Base-by-base conservation (phyloP, 2,329 filamentous ascomycete species). In the Daldinia eschscholtzii region DNA sequence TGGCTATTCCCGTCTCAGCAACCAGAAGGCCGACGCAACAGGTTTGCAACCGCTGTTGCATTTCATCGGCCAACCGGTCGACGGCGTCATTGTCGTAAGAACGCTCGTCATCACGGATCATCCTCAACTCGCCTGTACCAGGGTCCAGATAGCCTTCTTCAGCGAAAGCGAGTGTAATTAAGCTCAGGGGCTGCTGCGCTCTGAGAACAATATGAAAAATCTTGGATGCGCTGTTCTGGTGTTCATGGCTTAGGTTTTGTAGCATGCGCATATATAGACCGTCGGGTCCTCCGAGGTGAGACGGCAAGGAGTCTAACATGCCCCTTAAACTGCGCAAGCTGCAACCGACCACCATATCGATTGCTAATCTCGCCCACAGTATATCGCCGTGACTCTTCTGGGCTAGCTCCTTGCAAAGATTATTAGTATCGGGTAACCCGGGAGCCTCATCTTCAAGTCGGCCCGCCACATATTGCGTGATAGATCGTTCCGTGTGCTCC, bases 261-360 rank as follows among this genome's bases (percentile, higher is more conserved):
- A 79, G 70, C 71, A 79, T 78, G n/a, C 73, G 73, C 76, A 79
- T 79, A 42, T 79, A 79, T 5, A 79, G 69, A 7, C 77, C 77
- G 18, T 78, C 75, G 0, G 73, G 66, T 5, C 77, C 77, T 15
- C 76, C 77, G 2, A 79, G 77, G 6, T 74, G 74, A 5, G 72
- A 61, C 3, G 77, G 77, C 15, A 79, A 61, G 0, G 76, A 77
- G 60, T 79, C 72, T 28, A 79, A 60, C 3, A 75, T 78, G 5
- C 65, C 42, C 53, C 75, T 71, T 12, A 79, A 53, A 0, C 70
- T 76, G 30, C 74, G 73, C 28, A 79, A 71, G n/a, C 75, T 76
- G 28, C 74, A 75, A 26, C 76, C 75, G 28, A 77, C 67, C 6
- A 78, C 67, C 75, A 78, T 78, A 39, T 78, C 74, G 4, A 77